Percentiles rank a stretch among this genome's conserved stretches.
Conservation (phyloP, 495 filamentous ascomycete genomes). For the Penicillium angulare region DNA sequence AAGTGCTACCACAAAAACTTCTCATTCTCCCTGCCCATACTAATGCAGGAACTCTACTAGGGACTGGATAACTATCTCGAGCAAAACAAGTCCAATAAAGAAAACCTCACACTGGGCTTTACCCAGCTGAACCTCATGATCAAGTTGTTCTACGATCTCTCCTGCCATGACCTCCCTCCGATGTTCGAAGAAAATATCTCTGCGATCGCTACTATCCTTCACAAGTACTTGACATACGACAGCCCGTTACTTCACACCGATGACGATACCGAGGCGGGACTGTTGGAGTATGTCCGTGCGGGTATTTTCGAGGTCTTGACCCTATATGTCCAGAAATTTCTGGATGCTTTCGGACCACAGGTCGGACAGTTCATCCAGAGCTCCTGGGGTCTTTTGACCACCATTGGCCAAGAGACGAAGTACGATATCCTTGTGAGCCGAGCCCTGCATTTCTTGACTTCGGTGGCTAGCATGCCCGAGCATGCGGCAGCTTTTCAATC, state of each 20-base stretch:
- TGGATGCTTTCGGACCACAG: conserved; percentile 81
- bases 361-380: conserved; percentile 79
- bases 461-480: conserved; percentile 69
- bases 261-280: conserved; percentile 83
- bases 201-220: conserved; percentile 71
- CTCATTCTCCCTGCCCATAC: not conserved
- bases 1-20: conserved; percentile 10
- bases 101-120: conserved; percentile 69
- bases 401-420: conserved; percentile 80
- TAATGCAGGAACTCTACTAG: conserved; percentile 37
- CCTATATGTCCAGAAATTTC: conserved; percentile 87
- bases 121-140: conserved; percentile 80
- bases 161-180: conserved; percentile 92
- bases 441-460: conserved; percentile 89
- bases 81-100: conserved; percentile 70
- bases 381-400: conserved; percentile 88
- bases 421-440: conserved; percentile 95
- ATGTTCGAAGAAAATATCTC: conserved; percentile 83
- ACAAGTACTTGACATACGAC: conserved; percentile 91
- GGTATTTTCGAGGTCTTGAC: conserved; percentile 87
- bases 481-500: conserved; percentile 87
- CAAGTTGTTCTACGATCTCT: conserved; percentile 92
- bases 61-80: conserved; percentile 75
- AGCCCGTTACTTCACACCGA: conserved; percentile 76
- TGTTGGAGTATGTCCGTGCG: conserved; percentile 80